phyloP scores from a whole-genome alignment of 1,139 yeast genomes.

The Magnusiomyces suaveolens region DNA sequence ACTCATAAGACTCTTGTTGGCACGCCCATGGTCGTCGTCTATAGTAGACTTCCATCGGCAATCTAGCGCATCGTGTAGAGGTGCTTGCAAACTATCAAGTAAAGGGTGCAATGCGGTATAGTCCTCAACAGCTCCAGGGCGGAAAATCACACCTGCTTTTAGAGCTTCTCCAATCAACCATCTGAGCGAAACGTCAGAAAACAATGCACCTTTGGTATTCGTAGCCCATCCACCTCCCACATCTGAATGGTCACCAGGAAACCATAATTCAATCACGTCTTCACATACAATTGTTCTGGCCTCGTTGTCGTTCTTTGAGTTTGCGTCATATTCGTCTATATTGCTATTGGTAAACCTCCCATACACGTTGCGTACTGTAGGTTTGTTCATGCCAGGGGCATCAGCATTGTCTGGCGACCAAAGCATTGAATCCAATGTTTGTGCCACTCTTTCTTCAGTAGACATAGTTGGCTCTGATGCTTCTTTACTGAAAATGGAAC shows the following conservation, averaged over 20 bases:
- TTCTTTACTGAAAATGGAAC: no score
- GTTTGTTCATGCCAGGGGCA: constrained; percentile 5
- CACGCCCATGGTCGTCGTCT: constrained; percentile 3
- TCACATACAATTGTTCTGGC: not conserved
- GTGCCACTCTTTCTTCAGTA: not conserved
- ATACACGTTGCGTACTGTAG: constrained; percentile 3
- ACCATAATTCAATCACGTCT: constrained; percentile 49
- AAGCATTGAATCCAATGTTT: not conserved
- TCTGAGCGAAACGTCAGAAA: constrained; percentile 42
- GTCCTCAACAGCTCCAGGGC: constrained; percentile 33
- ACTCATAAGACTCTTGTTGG: not conserved
- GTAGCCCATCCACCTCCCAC: constrained; percentile 55
- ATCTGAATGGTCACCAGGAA: constrained; percentile 59
- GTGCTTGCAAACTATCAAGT: constrained; percentile 21
- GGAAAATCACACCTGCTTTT: constrained; percentile 41
- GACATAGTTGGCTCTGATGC: no score
- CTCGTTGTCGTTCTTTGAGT: not conserved
- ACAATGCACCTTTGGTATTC: constrained; percentile 34
- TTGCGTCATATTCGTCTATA: not conserved
- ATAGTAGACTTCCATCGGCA: not conserved
- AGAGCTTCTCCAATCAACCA: constrained; percentile 52
- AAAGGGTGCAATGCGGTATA: constrained; percentile 36
- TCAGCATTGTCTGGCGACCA: constrained; percentile 2
- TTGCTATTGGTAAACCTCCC: constrained; percentile 5
- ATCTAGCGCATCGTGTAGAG: constrained; percentile 17